Percentiles rank a stretch among this genome's conserved stretches.
Evolutionary conservation across 2,329 filamentous ascomycete species (phyloP).

Genomic region (Beauveria sp.): DNA sequence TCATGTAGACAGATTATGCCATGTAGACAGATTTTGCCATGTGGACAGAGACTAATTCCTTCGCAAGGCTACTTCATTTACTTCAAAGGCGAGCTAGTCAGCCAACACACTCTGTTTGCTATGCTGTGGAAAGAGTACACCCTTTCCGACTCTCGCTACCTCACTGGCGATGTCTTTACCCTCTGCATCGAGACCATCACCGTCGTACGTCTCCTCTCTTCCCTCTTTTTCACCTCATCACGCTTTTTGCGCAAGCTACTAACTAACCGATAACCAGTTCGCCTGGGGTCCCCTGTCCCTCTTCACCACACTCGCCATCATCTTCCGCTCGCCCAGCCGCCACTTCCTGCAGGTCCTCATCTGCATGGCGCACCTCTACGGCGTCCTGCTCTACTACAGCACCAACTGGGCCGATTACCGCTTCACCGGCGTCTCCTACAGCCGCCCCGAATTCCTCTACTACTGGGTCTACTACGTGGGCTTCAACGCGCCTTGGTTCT

Average conservation of each 20-base stretch:
- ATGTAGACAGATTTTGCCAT: too few species aligned
- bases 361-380: slow-evolving; percentile 50
- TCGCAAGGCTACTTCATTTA: slow-evolving; percentile 63
- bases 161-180: slow-evolving; percentile 75
- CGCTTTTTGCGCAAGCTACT: background rate
- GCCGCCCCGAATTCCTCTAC: slow-evolving; percentile 52
- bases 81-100: slow-evolving; percentile 58
- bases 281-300: slow-evolving; percentile 54
- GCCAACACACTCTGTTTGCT: slow-evolving; percentile 64
- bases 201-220: slow-evolving; percentile 45
- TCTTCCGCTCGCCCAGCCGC: slow-evolving; percentile 34
- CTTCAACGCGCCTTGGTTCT: slow-evolving; percentile 53
- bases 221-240: background rate
- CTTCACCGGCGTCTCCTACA: slow-evolving; percentile 39
- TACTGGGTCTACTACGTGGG: slow-evolving; percentile 57
- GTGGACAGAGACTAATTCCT: background rate
- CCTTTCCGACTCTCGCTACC: slow-evolving; percentile 77
- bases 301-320: slow-evolving; percentile 38
- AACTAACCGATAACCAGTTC: slow-evolving; percentile 26
- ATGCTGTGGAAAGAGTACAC: slow-evolving; percentile 94
- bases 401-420: slow-evolving; percentile 45
- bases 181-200: slow-evolving; percentile 84
- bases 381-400: slow-evolving; percentile 54
- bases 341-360: slow-evolving; percentile 44
- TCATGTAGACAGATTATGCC: too few species aligned